Evolutionary conservation across 805 yeast genomes (phyloP), one percentile per base, ranked within the genome.

Genomic region (Zygotorulaspora florentina): DNA sequence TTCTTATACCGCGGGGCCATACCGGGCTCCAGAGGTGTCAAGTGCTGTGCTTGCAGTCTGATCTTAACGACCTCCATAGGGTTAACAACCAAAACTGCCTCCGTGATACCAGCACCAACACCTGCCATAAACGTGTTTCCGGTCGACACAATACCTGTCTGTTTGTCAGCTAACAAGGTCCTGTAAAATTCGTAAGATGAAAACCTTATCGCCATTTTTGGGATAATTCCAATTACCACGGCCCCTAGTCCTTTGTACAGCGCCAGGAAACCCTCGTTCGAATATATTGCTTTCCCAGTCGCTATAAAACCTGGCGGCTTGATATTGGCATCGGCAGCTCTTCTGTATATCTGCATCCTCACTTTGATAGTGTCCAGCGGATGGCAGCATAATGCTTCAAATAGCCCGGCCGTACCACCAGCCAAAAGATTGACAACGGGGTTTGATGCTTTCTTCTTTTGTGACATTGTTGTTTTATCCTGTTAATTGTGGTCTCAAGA

Each of bases 1-100:
- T 86, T 88, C 66, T 87, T 80, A 71, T 91, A 91, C 68, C 87
- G 87, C 50, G 96, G 95, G 26, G 79, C 76, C 55, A 78, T 80
- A 53, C 28, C 50, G 2, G 55, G 45, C 2, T 52, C 56, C 10
- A 42, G 16, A 8, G 54, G 47, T 11, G 48, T 44, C 79, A 90
- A 76, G 37, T 83, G 85, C 72, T 91, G 99, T 13, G 98, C 96
- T 70, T 91, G 99, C 64, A 91, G 77, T 68, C 99, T 78, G 64
- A 91, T 91, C 69, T 91, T 91, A 54, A 91, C 95, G 51, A 93
- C 97, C 68, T 91, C 99, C 85, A 89, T 91, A 37, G 98, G 98
- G 65, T 88, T 93, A 35, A 91, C 99, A 47, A 91, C 91, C 48
- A 85, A 69, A 46, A 93, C 90, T 1, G 98, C 96, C 70, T 91